Percentiles rank a stretch among this genome's conserved stretches.
Conservation (phyloP, 192 early-diverging fungal species). For the Coemansia sp. region DNA sequence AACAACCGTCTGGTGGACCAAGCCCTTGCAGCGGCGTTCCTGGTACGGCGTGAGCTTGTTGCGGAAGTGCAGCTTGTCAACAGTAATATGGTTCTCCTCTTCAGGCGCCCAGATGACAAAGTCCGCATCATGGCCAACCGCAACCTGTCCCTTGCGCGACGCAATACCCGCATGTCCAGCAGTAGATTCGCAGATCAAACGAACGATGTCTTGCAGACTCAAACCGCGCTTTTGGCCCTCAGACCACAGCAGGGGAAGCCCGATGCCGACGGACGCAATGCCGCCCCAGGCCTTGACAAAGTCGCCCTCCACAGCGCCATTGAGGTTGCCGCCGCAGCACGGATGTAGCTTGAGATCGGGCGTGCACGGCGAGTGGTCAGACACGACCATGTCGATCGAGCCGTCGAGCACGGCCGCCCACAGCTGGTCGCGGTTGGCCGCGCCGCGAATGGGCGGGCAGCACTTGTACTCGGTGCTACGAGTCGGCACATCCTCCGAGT, state of each 20-base stretch:
- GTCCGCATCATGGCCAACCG: slow-evolving; percentile 73
- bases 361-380: slow-evolving; percentile 81
- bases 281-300: slow-evolving; percentile 83
- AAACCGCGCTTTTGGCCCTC: slow-evolving; percentile 68
- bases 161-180: slow-evolving; percentile 62
- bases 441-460: slow-evolving; percentile 78
- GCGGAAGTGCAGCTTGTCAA: slow-evolving; percentile 73
- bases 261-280: slow-evolving; percentile 77
- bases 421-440: slow-evolving; percentile 64
- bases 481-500: slow-evolving; percentile 64
- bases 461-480: slow-evolving; percentile 82
- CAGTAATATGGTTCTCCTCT: slow-evolving; percentile 58
- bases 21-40: slow-evolving; percentile 61
- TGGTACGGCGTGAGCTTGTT: slow-evolving; percentile 80
- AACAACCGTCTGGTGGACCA: slow-evolving; percentile 70
- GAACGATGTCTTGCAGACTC: slow-evolving; percentile 59
- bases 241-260: slow-evolving; percentile 77
- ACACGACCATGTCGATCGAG: slow-evolving; percentile 79
- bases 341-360: slow-evolving; percentile 69
- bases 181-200: slow-evolving; percentile 67
- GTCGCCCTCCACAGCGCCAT: slow-evolving; percentile 62
- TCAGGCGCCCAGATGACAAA: slow-evolving; percentile 78
- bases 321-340: slow-evolving; percentile 43
- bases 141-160: slow-evolving; percentile 68
- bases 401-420: slow-evolving; percentile 78